Base-by-base conservation (phyloP, 192 early-diverging fungal species). In the Geranomyces michiganensis region DNA sequence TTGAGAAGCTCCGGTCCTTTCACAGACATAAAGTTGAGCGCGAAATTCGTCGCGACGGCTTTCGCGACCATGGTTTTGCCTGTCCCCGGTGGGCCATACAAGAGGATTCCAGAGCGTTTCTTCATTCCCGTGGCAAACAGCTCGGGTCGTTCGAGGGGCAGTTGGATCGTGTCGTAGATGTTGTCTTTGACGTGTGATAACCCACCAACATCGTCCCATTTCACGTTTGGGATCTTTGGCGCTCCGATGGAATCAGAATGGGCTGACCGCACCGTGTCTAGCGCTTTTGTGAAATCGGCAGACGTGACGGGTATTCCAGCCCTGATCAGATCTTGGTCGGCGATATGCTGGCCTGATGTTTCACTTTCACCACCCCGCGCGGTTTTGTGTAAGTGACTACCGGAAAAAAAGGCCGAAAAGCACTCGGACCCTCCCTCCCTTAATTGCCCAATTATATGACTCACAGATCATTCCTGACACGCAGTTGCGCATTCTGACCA, bases 41-140 rank as follows among this genome's bases (percentile, higher is more conserved):
- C 91, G 77, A 97, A 96, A 1, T 92, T 95, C 19, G 97, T 98
- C 0, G 98, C 98, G 65, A 99, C 93, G 0, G 98, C 98, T 79
- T 99, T 99, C 33, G 98, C 98, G 22, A 99, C 87, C 45, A 99
- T 78, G 5, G 98, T 99, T 73, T 99, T 99, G 49, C 98, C 98
- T 0, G 97, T 99, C 17, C 97, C 97, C 0, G 97, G 97, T 67
- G 97, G 97, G 0, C 97, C 97, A 77, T 97, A 99, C 31, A 99
- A 84, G 33, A 99, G 78, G 41, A 96, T 89, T 32, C 82, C 97
- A 5, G 92, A 93, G 17, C 97, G 87, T 47, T 95, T 96, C 75
- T 96, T 96, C 71, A 97, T 80, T 2, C 97, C 97, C n/a, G 79
- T 80, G 0, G 92, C 90, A 86, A 99, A 99, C 26, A 99, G 84